Evolutionary conservation across 2,329 filamentous ascomycete species (phyloP).

Genomic region (Penicillium hesseltinei): DNA sequence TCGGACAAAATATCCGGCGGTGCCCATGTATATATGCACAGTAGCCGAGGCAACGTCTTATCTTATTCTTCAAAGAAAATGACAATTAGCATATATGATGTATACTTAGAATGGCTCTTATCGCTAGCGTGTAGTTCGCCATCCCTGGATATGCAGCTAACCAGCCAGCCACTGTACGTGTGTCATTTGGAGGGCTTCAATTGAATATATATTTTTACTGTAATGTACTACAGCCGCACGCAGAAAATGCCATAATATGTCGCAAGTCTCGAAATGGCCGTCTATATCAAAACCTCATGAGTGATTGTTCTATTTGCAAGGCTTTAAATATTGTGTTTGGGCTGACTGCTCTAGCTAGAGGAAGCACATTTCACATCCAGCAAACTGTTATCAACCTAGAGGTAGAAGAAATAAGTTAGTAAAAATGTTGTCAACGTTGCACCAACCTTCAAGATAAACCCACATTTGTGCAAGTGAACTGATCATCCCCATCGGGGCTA

Average conservation of each 20-base stretch:
- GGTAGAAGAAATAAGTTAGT: background rate
- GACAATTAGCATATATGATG: too few species aligned
- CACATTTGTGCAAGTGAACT: constrained; percentile 48
- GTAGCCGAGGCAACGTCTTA: background rate
- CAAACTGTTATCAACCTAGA: background rate
- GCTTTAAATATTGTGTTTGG: background rate
- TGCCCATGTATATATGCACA: too few species aligned
- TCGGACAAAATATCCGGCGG: background rate
- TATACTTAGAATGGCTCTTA: background rate
- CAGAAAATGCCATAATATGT: too few species aligned
- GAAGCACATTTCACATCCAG: background rate
- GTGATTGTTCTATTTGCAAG: background rate
- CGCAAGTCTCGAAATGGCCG: background rate
- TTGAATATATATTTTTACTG: too few species aligned
- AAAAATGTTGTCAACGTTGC: background rate
- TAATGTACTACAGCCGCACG: too few species aligned
- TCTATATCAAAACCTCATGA: too few species aligned
- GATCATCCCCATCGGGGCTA: constrained; percentile 47
- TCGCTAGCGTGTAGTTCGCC: background rate
- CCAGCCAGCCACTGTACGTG: background rate
- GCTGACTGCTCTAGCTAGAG: background rate
- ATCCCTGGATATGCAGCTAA: background rate
- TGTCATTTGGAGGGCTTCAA: too few species aligned
- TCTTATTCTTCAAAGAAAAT: background rate
- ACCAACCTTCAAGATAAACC: constrained; percentile 8